Evolutionary conservation across 2,329 filamentous ascomycete genomes (phyloP).

Genomic region (Torrubiella hemipterigena): DNA sequence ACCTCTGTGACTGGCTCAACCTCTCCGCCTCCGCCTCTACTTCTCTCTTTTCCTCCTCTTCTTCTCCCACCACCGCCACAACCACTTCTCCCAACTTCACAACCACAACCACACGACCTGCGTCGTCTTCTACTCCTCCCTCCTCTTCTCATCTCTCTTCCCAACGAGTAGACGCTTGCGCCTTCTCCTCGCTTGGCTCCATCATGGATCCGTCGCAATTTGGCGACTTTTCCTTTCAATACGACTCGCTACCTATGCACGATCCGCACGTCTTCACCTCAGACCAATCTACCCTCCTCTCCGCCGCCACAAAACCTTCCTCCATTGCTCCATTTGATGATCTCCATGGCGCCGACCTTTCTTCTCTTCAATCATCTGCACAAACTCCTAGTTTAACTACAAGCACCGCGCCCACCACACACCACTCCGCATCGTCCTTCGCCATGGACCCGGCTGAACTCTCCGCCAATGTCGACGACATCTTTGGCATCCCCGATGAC

Average conservation of each 20-base stretch:
- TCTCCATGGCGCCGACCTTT: constrained; percentile 15
- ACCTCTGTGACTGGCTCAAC: no score
- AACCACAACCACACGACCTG: no score
- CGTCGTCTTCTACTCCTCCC: no score
- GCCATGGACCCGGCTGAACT: constrained; percentile 11
- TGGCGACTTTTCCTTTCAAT: constrained; percentile 40
- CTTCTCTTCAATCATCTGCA: constrained; percentile 8
- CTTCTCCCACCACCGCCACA: no score
- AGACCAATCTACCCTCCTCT: constrained; percentile 23
- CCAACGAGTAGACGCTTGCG: constrained; percentile 1
- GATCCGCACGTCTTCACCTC: constrained; percentile 26
- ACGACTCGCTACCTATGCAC: constrained; percentile 17
- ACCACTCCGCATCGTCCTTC: constrained; percentile 10
- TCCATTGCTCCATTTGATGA: constrained; percentile 19
- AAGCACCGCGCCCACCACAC: constrained; percentile 4
- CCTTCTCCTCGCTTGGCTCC: constrained; percentile 3
- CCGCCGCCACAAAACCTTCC: no score
- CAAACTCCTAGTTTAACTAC: no score
- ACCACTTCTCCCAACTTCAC: no score
- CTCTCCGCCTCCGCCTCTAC: no score
- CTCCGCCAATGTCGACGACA: constrained; percentile 20
- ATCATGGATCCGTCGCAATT: constrained; percentile 37
- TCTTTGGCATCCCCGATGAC: constrained; percentile 33
- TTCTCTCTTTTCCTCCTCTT: no score
- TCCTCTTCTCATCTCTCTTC: neutral